Percentiles rank a stretch among this genome's conserved stretches.
phyloP scores from a whole-genome alignment of 768 basidiomycete species.

The Boletus bicolor region DNA sequence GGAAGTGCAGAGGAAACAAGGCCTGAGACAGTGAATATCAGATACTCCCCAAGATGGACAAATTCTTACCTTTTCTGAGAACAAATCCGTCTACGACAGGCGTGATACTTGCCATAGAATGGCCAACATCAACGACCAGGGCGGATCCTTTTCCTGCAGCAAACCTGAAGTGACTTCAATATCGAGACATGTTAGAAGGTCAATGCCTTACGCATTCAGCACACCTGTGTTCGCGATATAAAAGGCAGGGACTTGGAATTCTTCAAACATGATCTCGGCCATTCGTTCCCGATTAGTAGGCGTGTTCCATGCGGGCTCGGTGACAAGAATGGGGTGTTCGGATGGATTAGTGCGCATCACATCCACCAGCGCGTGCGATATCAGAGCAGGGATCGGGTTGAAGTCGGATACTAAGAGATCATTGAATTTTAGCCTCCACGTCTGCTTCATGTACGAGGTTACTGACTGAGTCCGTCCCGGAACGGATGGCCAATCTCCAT shows the following conservation, averaged over 20 bases:
- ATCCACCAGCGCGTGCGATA: constrained; percentile 72
- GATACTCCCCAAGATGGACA: background rate
- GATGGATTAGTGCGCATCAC: constrained; percentile 72
- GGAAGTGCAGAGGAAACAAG: constrained; percentile 74
- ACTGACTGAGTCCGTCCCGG: constrained; percentile 78
- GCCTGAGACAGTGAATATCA: constrained; percentile 44
- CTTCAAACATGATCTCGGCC: constrained; percentile 98
- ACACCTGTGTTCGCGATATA: constrained; percentile 96
- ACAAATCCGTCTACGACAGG: constrained; percentile 98
- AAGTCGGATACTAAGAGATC: constrained; percentile 65
- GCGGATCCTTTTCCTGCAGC: constrained; percentile 98
- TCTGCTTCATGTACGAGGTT: background rate
- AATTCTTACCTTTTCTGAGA: constrained; percentile 75
- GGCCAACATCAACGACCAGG: constrained; percentile 90
- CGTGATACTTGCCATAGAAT: constrained; percentile 84
- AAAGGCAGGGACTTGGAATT: constrained; percentile 91
- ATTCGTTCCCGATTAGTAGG: constrained; percentile 88
- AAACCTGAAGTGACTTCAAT: constrained; percentile 54
- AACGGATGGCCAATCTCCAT: constrained; percentile 89
- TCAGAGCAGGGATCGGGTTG: constrained; percentile 63
- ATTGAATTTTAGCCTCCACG: constrained; percentile 1
- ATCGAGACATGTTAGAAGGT: background rate
- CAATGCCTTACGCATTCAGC: constrained; percentile 72
- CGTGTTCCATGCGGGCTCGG: constrained; percentile 97
- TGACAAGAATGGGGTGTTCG: constrained; percentile 90